Base-by-base conservation (phyloP, 805 yeast genomes). In the Millerozyma acaciae region DNA sequence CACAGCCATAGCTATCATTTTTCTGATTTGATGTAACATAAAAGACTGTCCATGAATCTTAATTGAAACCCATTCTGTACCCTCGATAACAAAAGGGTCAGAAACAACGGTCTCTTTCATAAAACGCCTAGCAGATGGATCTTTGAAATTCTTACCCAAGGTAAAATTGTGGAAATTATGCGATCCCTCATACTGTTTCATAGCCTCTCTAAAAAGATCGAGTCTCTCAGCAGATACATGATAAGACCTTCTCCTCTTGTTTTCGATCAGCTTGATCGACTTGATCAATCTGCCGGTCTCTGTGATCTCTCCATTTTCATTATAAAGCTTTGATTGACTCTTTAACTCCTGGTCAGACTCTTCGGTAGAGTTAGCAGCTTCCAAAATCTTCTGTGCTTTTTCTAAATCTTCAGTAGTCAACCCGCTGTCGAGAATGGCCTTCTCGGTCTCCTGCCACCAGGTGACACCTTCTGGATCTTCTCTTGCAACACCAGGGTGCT, bases 11-110 rank as follows among this genome's bases (percentile, higher is more conserved):
- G 96, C 90, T 39, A 93, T 86, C 97, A 93, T 93, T 56, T 93
- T 93, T 55, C 98, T 79, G 53, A 93, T 93, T 70, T 90, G 98
- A 62, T 90, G 97, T 43, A 93, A 71, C 97, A 93, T 93, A 60
- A 93, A 93, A 3, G 96, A 86, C 63, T 93, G 98, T 6, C 98
- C 98, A 57, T 93, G 98, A 45, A 93, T 86, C 65, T 90, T 89
- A 51, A 93, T 82, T 2, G 96, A 85, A 2, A 86, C 74, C 98
- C 98, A 93, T 55, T 93, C 97, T 5, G 96, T 88, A 29, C 85
- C 88, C 51, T 89, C 85, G 45, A 90, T 89, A 32, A 87, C 81
- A 57, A 87, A 85, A 2, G 97, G 97, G 2, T 85, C 94, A 12
- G 88, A 75, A 0, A 87, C 95, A 1, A 74, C 70, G 30, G 90